Evolutionary conservation across 2,329 filamentous ascomycete species (phyloP), one percentile per base, ranked within the genome.

Genomic region (Scedosporium minutisporum): DNA sequence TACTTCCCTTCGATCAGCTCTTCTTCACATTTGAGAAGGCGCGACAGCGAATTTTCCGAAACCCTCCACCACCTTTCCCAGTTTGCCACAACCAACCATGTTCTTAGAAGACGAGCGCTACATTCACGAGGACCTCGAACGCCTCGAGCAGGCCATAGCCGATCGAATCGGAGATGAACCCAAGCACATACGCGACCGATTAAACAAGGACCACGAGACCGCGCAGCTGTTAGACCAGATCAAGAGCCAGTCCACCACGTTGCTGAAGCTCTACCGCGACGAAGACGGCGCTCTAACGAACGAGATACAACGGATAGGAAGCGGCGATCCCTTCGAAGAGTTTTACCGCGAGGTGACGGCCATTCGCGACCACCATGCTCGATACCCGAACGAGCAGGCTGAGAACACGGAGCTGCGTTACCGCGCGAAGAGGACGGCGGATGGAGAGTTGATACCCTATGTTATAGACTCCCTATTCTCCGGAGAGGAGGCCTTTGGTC

Each of bases 321-420:
- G 87, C 0, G 92, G 91, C 66, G 93, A 97, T 68, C 86, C 91
- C 0, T 91, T 97, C 72, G 90, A 92, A 53, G 87, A 93, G 66
- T 99, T 99, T 76, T 93, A 96, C 79, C 90, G 87, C 67, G 90
- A 96, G 70, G 78, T 96, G 16, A 80, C 84, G 63, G 85, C 87
- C 27, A 89, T 96, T 70, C 95, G 92, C 70, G 87, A 90, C 58
- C 96, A 96, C 72, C 93, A 99, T 74, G 85, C 88, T 64, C 86
- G 89, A 68, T 97, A 99, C 71, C 93, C 93, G 1, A 96, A 96
- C 75, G 91, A 97, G 72, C 91, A 90, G 33, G 90, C 96, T 58
- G 95, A 99, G 75, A 97, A 97, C 69, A 86, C 96, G 14, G 96
- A 99, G 77, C 86, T 88, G 68, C 90, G 93, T 42, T 99, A 99